Percentiles rank a stretch among this genome's conserved stretches.
Evolutionary conservation across 2,329 filamentous ascomycete species (phyloP).

Genomic region (Aspergillus phoenicis): DNA sequence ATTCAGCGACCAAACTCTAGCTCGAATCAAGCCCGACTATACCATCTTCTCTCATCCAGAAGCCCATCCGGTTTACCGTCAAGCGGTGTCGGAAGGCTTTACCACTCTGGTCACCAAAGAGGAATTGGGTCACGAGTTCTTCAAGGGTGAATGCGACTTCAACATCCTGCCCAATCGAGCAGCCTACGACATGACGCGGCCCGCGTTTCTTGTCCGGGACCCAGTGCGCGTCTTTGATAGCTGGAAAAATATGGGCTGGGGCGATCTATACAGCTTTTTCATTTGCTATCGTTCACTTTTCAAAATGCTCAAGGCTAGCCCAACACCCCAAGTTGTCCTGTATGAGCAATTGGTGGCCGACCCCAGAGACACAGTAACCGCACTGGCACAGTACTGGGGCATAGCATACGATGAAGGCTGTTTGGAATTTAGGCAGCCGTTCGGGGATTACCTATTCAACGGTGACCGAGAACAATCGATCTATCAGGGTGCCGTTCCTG

Average conservation of each 20-base stretch:
- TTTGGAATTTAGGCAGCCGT: not conserved
- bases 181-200: not conserved
- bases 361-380: not conserved
- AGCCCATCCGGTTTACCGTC: not conserved
- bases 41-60: not conserved
- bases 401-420: not conserved
- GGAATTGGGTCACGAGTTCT: not conserved
- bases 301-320: not conserved
- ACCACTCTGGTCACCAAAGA: not conserved
- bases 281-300: not conserved
- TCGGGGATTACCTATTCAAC: not conserved
- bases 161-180: not conserved
- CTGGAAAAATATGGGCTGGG: not conserved
- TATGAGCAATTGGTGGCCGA: not conserved
- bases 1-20: not conserved
- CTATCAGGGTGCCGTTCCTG: not conserved
- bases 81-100: not conserved
- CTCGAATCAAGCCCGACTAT: not conserved
- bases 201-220: not conserved
- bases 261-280: not conserved
- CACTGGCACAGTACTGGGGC: not conserved
- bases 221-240: not conserved
- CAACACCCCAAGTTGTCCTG: not conserved
- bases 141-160: not conserved
- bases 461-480: not conserved